Percentiles rank a stretch among this genome's conserved stretches.
Conservation (phyloP, 495 filamentous ascomycete species). For the Beverwykella pulmonaria region DNA sequence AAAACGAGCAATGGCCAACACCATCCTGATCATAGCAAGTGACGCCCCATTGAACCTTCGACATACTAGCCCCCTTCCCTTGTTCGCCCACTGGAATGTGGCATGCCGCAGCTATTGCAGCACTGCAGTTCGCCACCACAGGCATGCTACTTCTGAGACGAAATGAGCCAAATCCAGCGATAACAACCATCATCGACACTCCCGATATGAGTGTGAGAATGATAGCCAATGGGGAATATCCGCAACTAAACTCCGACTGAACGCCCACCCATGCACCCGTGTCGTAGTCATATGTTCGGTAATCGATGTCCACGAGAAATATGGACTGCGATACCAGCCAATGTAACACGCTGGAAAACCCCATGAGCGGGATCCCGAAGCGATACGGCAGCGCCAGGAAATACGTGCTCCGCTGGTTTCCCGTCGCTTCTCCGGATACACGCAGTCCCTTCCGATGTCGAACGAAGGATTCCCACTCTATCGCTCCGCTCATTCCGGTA, state of each 20-base stretch:
- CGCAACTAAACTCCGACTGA: neutral
- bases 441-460: conserved; percentile 23
- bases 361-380: conserved; percentile 25
- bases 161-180: conserved; percentile 4
- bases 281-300: neutral
- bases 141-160: conserved; percentile 3
- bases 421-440: conserved; percentile 11
- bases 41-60: conserved; percentile 24
- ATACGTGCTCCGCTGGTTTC: conserved; percentile 26
- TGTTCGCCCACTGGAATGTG: conserved; percentile 2
- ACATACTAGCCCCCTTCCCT: neutral
- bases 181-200: neutral
- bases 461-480: conserved; percentile 21
- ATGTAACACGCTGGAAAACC: conserved; percentile 14
- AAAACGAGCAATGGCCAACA: conserved; percentile 13
- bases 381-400: conserved; percentile 34
- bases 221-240: conserved; percentile 15
- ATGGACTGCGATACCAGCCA: conserved; percentile 33
- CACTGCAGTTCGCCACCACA: conserved; percentile 19
- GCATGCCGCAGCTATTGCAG: conserved; percentile 22
- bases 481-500: conserved; percentile 19
- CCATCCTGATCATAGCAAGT: neutral
- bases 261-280: neutral
- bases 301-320: conserved; percentile 25
- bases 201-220: neutral